These are phyloP conservation scores for Phytophthora sansomeana DNA, from an alignment of 352 stramenopile species.

Conservation along the genomic window DNA sequence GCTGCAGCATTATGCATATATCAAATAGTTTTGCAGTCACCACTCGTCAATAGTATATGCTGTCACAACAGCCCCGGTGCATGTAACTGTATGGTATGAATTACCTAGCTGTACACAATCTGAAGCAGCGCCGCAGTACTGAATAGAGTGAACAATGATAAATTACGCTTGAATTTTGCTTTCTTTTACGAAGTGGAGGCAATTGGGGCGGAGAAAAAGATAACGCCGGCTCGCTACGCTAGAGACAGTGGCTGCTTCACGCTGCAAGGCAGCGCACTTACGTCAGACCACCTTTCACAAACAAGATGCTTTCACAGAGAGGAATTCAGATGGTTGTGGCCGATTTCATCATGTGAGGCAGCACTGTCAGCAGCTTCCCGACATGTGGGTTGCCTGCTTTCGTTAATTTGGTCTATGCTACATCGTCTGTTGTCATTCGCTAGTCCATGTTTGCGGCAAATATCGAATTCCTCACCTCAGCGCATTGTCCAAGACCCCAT, in stretches of 20 bases:
- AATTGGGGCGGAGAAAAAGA: neutral
- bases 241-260: neutral
- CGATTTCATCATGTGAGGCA: slow-evolving; percentile 4
- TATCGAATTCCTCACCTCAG: neutral
- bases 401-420: neutral
- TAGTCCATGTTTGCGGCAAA: neutral
- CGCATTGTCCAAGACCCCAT: neutral
- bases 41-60: neutral
- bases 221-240: neutral
- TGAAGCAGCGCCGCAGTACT: too few relatives aligned
- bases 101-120: too few relatives aligned
- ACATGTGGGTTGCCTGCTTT: neutral
- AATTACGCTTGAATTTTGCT: too few relatives aligned
- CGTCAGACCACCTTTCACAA: slow-evolving; percentile 4
- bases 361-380: slow-evolving; percentile 1
- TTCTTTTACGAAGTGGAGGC: neutral
- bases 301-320: slow-evolving; percentile 20
- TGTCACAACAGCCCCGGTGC: too few relatives aligned
- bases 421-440: slow-evolving; percentile 2
- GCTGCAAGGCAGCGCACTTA: slow-evolving; percentile 5
- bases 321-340: slow-evolving; percentile 20
- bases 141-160: too few relatives aligned
- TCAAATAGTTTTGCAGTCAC: neutral
- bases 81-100: neutral
- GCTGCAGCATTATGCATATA: too few relatives aligned